Evolutionary conservation across 805 yeast species (phyloP), one percentile per base, ranked within the genome.

Genomic region (Starmerella stellata): DNA sequence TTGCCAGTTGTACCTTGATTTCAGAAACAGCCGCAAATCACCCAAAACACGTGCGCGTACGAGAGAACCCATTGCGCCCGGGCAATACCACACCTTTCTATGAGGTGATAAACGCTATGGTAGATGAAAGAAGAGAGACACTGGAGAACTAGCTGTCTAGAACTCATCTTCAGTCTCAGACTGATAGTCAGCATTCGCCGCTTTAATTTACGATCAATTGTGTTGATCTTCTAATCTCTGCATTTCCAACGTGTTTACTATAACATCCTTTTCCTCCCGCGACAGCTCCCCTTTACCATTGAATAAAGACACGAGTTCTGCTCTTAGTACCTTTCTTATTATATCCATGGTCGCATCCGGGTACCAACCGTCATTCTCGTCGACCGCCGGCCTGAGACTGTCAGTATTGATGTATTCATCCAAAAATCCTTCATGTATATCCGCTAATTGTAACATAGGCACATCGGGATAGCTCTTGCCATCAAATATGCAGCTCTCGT

Each of bases 291-390:
- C 14, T 13, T 29, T 29, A 29, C 32, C 14, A 13, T 42, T 42
- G 11, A 32, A 29, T 18, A 42, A 36, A 3, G 37, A 34, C 13
- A 45, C 37, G 8, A 46, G 36, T 37, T 46, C 83, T 49, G 78
- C 77, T 48, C 81, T 66, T 42, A 82, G 66, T 16, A 85, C 66
- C 36, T 74, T 63, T 48, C 95, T 66, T 2, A 82, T 59, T 21
- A 74, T 72, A 21, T 69, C 66, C 51, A 82, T 63, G 3, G 75
- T 71, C 32, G 71, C 64, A 44, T 66, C 69, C 38, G 66, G 66
- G 43, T 71, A 68, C 96, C 96, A 87, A 1, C 96, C 96, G 39
- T 75, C 78, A 35, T 69, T 68, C 41, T 68, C 70, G 42, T 72
- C 74, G 18, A 72, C 67, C 9, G 56, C 55, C 0, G 59, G 58